Percentiles rank a stretch among this genome's conserved stretches.
Evolutionary conservation across 73 alveolate genomes (phyloP).

Genomic region (Paramecium bursaria): DNA sequence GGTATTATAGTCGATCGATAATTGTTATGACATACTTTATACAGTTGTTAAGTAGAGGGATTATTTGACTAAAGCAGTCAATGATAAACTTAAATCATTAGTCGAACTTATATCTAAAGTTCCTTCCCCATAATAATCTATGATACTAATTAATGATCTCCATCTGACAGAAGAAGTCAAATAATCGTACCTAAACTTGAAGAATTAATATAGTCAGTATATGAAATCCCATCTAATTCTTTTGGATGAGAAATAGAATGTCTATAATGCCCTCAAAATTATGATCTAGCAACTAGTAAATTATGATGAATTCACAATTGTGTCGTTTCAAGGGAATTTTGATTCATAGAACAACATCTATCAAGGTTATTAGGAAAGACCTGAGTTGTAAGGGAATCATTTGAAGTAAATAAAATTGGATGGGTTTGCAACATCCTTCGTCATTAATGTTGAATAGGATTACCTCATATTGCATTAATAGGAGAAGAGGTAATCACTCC

Average conservation of each 20-base stretch:
- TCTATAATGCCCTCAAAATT: background rate
- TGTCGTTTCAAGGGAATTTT: background rate
- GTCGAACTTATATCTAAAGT: background rate
- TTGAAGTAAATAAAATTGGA: too few species aligned
- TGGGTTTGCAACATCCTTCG: background rate
- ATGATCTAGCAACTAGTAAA: background rate
- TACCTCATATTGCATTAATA: constrained; percentile 25
- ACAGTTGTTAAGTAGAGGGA: too few species aligned
- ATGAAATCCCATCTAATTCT: constrained; percentile 4
- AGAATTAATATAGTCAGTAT: constrained; percentile 38
- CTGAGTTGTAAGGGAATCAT: too few species aligned
- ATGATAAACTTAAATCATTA: constrained; percentile 21
- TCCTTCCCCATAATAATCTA: constrained; percentile 12
- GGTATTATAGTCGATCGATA: too few species aligned
- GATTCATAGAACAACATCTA: too few species aligned
- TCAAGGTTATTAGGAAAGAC: too few species aligned
- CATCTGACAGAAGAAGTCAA: constrained; percentile 5
- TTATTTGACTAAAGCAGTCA: constrained; percentile 4
- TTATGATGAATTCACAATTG: constrained; percentile 10
- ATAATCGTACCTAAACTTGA: background rate
- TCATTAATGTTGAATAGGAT: background rate
- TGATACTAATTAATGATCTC: constrained; percentile 2
- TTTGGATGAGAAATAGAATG: constrained; percentile 12
- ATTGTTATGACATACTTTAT: too few species aligned
- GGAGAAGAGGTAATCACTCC: background rate